Base-by-base conservation (phyloP, 2,329 filamentous ascomycete genomes). In the Sporothrix variecibatus region DNA sequence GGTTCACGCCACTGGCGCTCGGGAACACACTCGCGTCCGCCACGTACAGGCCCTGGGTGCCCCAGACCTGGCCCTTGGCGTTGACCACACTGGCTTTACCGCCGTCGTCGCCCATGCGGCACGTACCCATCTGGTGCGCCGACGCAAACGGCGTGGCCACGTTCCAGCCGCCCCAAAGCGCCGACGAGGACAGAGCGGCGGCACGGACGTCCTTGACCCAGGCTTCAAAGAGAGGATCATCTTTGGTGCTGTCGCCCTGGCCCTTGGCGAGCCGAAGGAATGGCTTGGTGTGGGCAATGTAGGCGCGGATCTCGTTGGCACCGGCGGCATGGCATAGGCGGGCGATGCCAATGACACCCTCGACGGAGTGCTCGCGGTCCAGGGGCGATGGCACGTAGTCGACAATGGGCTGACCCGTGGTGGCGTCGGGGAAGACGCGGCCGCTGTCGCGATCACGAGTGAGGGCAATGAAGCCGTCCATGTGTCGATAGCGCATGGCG, bases 91-190 rank as follows among this genome's bases (percentile, higher is more conserved):
- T 89, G 72, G 72, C 40, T 53, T 83, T 83, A 40, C 82, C 81
- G 72, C 82, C 81, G 76, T 81, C 82, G 60, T 84, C 84, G 75
- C 89, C 89, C 93, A 95, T 95, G 2, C 92, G 85, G 78, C 91
- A 93, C 11, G 89, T 89, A 28, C 92, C 91, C 93, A 95, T 95
- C 83, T 95, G 93, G 81, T 95, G 93, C 23, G 93, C 93, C n/a
- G 90, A 92, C 40, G 86, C 83, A 78, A 89, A 93, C n/a, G 83
- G 80, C 28, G 85, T 84, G 40, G 86, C 83, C 0, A 88, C 87
- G 23, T 85, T 84, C 74, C 82, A 83, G 71, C 86, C 87, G 53
- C 79, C 79, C 74, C 74, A 76, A 12, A 77, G 15, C 1, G 58
- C 5, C 28, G 75, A 76, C 23, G 60, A 6, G 7, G 76, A 75